These are phyloP conservation scores for Rhododendron molle DNA, from an alignment of 148 eudicot genomes.

Conservation along the genomic window DNA sequence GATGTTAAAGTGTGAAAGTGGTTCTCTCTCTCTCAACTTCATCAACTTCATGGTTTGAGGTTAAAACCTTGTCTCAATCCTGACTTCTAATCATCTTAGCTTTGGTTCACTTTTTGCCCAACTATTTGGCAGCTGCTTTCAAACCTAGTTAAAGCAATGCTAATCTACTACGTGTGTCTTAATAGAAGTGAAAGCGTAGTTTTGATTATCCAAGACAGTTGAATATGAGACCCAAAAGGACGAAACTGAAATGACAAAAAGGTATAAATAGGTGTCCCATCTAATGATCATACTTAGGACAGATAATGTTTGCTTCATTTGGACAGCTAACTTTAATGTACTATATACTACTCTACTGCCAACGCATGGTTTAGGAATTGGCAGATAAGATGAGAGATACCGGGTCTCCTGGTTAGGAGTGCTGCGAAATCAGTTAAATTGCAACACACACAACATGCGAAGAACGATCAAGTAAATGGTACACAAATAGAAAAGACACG, in stretches of 20 bases:
- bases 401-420: not conserved
- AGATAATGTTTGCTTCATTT: not conserved
- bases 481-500: not conserved
- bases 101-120: conserved; percentile 16
- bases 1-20: not conserved
- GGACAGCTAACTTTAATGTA: not conserved
- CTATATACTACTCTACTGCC: not conserved
- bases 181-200: not conserved
- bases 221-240: not conserved
- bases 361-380: not conserved
- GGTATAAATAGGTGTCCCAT: not conserved
- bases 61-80: conserved; percentile 2
- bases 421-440: not conserved
- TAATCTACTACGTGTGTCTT: not conserved
- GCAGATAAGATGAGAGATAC: no score
- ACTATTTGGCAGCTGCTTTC: conserved; percentile 12
- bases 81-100: conserved; percentile 1
- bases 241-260: not conserved
- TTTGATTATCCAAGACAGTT: not conserved
- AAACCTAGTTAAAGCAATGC: not conserved
- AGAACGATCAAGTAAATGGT: not conserved
- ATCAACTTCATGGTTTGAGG: not conserved
- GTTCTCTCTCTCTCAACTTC: not conserved
- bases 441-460: not conserved
- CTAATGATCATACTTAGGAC: not conserved